Base-by-base conservation (phyloP, 2,329 filamentous ascomycete genomes). In the Epichloe sibirici region DNA sequence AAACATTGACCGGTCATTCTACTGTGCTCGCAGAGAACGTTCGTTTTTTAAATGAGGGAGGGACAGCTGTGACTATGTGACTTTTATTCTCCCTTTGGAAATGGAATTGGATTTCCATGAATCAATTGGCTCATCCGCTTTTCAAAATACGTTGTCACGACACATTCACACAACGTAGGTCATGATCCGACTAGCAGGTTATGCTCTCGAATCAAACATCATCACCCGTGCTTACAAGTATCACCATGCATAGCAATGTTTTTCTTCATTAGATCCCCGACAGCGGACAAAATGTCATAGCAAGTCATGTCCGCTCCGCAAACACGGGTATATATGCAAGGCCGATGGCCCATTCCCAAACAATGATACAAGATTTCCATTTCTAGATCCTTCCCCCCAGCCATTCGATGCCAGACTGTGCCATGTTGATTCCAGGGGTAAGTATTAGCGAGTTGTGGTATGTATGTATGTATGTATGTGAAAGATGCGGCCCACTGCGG, bases 241-340 rank as follows among this genome's bases (percentile, higher is more conserved):
- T 5, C 40, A 43, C 7, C 5, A 39, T n/a, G 13, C n/a, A n/a
- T 1, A 2, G 11, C 6, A 25, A 43, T 11, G 21, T 5, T 5
- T 12, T 17, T 23, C 44, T 45, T 34, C 12, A 31, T 45, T 31
- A 45, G 6, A 34, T 45, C 1, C 44, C 44, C n/a, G 12, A 34
- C 15, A 45, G n/a, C 13, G 23, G 34, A 45, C 25, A 45, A 50
- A 38, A 50, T 44, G 39, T 28, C 39, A 13, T 37, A 5, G 31
- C 39, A 39, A 50, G 21, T 23, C 13, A 50, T 37, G 48, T 37
- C 44, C 35, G 39, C 48, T 2, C 1, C 0, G 48, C 48, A 50
- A 50, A 44, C 48, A 50, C 11, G 48, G 39, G 28, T 45, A 50
- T 50, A 44, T 50, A 31, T 31, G 28, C 40, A 12, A 34, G 39